phyloP scores from a whole-genome alignment of 345 rosid genomes.

The Anastatica hierochuntica region DNA sequence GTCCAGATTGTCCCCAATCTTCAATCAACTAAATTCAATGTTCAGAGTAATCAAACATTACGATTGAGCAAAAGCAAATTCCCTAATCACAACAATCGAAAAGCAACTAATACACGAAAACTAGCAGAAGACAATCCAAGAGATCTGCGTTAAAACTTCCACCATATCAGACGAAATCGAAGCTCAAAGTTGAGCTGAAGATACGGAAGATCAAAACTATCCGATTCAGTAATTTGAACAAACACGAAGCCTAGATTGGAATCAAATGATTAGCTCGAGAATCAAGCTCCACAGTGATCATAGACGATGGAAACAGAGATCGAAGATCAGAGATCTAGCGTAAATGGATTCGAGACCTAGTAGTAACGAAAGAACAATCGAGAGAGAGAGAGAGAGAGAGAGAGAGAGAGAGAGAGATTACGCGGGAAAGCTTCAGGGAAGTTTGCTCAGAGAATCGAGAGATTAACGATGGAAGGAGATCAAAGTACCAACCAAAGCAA shows the following conservation, averaged over 20 bases:
- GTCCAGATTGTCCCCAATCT: slow-evolving; percentile 2
- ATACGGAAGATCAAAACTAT: background rate
- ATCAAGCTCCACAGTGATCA: slow-evolving; percentile 3
- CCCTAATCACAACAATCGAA: background rate
- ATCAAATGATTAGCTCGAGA: background rate
- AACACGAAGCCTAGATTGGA: background rate
- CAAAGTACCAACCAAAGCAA: background rate
- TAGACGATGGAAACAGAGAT: background rate
- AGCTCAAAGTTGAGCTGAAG: slow-evolving; percentile 19
- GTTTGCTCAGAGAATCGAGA: slow-evolving; percentile 1
- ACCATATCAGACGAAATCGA: slow-evolving; percentile 1
- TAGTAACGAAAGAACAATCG: slow-evolving; percentile 18
- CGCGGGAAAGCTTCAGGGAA: slow-evolving; percentile 15
- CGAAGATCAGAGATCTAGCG: slow-evolving; percentile 20
- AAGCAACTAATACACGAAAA: slow-evolving; percentile 22
- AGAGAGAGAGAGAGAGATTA: slow-evolving; percentile 6
- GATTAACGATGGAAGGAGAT: slow-evolving; percentile 4
- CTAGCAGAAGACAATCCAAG: slow-evolving; percentile 15
- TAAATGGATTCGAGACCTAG: slow-evolving; percentile 13
- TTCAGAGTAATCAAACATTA: slow-evolving; percentile 1
- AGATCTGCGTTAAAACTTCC: slow-evolving; percentile 10
- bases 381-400: background rate
- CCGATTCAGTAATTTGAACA: background rate
- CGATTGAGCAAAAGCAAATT: background rate
- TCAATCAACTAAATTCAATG: background rate